Percentiles rank a stretch among this genome's conserved stretches.
These are phyloP conservation scores for Chaetomiaceae sp. DNA, from an alignment of 2,329 filamentous ascomycete species.

Conservation along the genomic window DNA sequence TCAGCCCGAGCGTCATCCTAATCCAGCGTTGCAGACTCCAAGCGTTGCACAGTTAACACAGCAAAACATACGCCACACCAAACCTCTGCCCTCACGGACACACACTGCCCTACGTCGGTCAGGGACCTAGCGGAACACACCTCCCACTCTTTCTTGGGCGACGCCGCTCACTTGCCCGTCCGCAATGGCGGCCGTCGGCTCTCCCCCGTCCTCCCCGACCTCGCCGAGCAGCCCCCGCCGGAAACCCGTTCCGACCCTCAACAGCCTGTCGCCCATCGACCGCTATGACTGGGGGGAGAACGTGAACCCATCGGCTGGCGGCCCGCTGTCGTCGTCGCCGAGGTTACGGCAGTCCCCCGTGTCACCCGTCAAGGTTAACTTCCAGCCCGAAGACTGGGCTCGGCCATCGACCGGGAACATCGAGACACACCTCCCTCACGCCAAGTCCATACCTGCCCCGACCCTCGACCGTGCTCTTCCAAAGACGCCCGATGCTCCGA, in stretches of 20 bases:
- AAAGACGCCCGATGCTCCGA: constrained; percentile 34
- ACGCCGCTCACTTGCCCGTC: constrained; percentile 11
- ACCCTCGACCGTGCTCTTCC: constrained; percentile 32
- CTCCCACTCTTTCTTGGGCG: constrained; percentile 9
- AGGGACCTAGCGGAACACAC: constrained; percentile 11
- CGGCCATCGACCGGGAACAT: constrained; percentile 50
- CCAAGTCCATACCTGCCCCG: constrained; percentile 3
- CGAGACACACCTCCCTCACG: constrained; percentile 33
- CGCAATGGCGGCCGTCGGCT: constrained; percentile 33
- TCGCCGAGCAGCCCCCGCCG: constrained; percentile 29
- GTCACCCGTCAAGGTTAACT: constrained; percentile 54
- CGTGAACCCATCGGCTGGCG: constrained; percentile 30
- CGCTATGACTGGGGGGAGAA: constrained; percentile 33
- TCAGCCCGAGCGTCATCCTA: neutral
- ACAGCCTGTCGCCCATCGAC: constrained; percentile 31
- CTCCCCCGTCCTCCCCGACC: constrained; percentile 26
- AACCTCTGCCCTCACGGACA: constrained; percentile 2
- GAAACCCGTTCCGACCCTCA: constrained; percentile 37
- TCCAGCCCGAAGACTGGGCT: constrained; percentile 49
- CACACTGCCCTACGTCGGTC: neutral
- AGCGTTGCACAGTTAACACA: neutral
- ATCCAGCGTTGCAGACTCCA: neutral
- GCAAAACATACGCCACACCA: neutral
- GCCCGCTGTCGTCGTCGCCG: constrained; percentile 35
- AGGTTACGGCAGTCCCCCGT: constrained; percentile 49